Evolutionary conservation across 2,329 filamentous ascomycete species (phyloP).

Genomic region (Cryphonectria japonica): DNA sequence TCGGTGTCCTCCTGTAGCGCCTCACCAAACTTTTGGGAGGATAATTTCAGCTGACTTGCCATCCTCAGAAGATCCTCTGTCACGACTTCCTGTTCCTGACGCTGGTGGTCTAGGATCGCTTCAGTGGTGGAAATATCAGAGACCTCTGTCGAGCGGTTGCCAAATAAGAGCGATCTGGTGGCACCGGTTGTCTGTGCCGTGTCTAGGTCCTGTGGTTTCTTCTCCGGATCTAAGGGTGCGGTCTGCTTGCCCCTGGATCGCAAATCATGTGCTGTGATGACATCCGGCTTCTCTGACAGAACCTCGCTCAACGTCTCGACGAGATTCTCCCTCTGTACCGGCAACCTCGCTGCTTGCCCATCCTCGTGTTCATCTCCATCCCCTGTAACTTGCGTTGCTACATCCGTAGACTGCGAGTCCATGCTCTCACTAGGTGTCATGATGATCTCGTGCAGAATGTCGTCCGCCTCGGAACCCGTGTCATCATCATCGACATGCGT

Average conservation of each 20-base stretch:
- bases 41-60: constrained; percentile 76
- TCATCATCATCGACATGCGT: constrained; percentile 45
- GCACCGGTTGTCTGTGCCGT: constrained; percentile 31
- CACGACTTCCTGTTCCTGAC: constrained; percentile 80
- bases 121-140: constrained; percentile 61
- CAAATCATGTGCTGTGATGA: constrained; percentile 41
- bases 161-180: constrained; percentile 23
- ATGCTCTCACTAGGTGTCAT: constrained; percentile 59
- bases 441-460: constrained; percentile 59
- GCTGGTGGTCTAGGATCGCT: constrained; percentile 74
- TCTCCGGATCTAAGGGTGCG: constrained; percentile 21
- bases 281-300: constrained; percentile 29
- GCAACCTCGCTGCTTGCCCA: constrained; percentile 8
- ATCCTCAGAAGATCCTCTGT: constrained; percentile 81
- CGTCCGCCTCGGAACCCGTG: constrained; percentile 59
- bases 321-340: constrained; percentile 11
- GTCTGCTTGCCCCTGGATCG: constrained; percentile 35
- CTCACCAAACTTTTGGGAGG: constrained; percentile 71
- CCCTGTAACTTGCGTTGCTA: constrained; percentile 31
- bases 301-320: constrained; percentile 20
- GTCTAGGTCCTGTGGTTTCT: constrained; percentile 11
- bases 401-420: constrained; percentile 42
- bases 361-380: constrained; percentile 27
- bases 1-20: constrained; percentile 75
- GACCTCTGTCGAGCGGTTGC: constrained; percentile 22